Conservation (phyloP, 805 yeast genomes). For the Wickerhamiella kurtzmanii region DNA sequence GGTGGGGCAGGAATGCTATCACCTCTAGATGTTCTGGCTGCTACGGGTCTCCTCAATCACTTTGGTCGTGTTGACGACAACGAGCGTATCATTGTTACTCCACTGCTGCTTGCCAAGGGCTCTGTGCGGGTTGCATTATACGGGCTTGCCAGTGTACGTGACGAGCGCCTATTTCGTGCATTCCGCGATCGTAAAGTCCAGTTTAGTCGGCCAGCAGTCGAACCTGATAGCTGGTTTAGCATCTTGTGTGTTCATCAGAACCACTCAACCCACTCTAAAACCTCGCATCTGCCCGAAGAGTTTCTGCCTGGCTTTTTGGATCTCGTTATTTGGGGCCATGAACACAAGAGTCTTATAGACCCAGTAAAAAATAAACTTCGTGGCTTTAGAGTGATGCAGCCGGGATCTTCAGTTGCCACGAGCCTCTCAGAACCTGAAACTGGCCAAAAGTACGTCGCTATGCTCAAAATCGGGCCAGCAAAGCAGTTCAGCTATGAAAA, state of each 20-base stretch:
- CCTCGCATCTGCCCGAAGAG: constrained; percentile 64
- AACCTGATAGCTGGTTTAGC: constrained; percentile 63
- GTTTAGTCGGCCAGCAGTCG: constrained; percentile 54
- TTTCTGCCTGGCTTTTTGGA: constrained; percentile 73
- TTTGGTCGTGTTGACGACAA: constrained; percentile 71
- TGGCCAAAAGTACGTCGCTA: constrained; percentile 56
- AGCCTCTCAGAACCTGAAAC: constrained; percentile 78
- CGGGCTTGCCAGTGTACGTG: constrained; percentile 80
- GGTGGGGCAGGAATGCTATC: constrained; percentile 65
- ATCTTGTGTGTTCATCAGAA: constrained; percentile 85
- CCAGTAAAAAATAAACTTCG: constrained; percentile 40
- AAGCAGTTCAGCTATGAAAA: constrained; percentile 44
- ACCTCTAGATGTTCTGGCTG: constrained; percentile 74
- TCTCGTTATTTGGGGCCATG: constrained; percentile 92
- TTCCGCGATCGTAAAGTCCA: constrained; percentile 70
- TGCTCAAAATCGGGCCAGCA: constrained; percentile 47
- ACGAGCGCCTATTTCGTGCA: constrained; percentile 71
- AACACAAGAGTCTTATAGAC: constrained; percentile 79
- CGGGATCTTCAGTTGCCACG: constrained; percentile 91
- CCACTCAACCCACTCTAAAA: constrained; percentile 61
- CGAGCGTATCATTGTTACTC: constrained; percentile 60
- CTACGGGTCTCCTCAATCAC: constrained; percentile 74
- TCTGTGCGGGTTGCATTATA: constrained; percentile 68
- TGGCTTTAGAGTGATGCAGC: constrained; percentile 70
- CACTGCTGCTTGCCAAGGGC: constrained; percentile 75